Evolutionary conservation across 345 rosid genomes (phyloP).

Genomic region (Toxicodendron radicans): DNA sequence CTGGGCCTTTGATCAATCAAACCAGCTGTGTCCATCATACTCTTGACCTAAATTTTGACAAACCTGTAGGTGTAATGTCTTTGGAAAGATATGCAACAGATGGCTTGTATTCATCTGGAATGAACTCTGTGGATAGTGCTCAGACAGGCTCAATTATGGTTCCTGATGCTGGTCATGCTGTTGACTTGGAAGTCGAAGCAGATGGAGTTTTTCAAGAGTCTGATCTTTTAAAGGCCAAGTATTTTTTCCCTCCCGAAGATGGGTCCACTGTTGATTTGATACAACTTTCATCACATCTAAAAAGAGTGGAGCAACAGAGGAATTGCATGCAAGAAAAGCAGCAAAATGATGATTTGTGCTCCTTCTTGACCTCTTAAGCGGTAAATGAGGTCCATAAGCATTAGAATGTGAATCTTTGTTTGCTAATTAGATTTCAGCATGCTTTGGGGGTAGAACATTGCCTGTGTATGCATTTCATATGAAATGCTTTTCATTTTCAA

Average conservation of each 20-base stretch:
- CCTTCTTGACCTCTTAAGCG: conserved; percentile 26
- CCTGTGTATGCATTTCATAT: neutral
- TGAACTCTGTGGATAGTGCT: conserved; percentile 18
- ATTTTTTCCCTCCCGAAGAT: conserved; percentile 27
- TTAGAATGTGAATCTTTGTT: neutral
- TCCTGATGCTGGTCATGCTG: conserved; percentile 20
- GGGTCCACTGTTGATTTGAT: conserved; percentile 48
- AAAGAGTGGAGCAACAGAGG: conserved; percentile 53
- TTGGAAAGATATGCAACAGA: conserved; percentile 10
- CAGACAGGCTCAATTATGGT: conserved; percentile 17
- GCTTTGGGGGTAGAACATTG: neutral
- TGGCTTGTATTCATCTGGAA: conserved; percentile 13
- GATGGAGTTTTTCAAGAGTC: conserved; percentile 29
- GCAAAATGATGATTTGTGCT: conserved; percentile 31
- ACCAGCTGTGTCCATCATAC: conserved; percentile 14
- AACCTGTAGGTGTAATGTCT: neutral
- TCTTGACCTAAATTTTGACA: conserved; percentile 23
- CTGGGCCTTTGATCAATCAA: conserved; percentile 25
- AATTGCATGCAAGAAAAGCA: conserved; percentile 33
- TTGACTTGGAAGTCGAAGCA: conserved; percentile 23
- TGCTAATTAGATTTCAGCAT: neutral
- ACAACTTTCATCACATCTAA: conserved; percentile 54
- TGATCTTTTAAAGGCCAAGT: conserved; percentile 27
- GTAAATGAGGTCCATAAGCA: conserved; percentile 23
- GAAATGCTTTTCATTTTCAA: neutral